Evolutionary conservation across 768 basidiomycete genomes (phyloP).

Genomic region (Mycena leptocephala): DNA sequence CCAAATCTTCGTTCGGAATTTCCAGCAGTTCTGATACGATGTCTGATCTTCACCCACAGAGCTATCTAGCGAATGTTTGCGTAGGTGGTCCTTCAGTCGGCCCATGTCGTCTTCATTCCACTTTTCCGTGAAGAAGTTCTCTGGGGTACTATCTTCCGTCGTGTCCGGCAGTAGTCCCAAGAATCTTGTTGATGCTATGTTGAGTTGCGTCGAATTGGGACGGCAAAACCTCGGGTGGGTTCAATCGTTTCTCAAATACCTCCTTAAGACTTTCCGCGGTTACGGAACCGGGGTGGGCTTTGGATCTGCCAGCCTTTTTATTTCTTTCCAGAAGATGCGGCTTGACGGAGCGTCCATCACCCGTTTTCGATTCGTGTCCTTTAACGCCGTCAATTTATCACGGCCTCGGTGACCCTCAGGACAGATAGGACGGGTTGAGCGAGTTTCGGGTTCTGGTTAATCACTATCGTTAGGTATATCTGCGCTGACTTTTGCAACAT

Average conservation of each 20-base stretch:
- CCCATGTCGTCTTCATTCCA: background rate
- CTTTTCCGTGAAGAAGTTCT: background rate
- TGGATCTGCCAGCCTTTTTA: background rate
- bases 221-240: no score
- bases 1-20: no score
- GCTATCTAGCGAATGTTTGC: background rate
- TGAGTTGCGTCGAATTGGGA: background rate
- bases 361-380: background rate
- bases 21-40: background rate
- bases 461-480: background rate
- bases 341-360: no score
- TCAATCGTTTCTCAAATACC: no score
- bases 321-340: background rate
- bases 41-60: background rate
- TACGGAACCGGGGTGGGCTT: background rate
- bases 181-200: background rate
- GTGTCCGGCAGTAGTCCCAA: background rate
- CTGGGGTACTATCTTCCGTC: background rate
- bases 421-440: background rate
- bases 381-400: background rate
- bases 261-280: no score
- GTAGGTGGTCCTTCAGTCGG: background rate
- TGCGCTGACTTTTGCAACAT: background rate
- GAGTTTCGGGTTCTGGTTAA: background rate
- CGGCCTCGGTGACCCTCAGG: background rate